Evolutionary conservation across 768 basidiomycete species (phyloP), one percentile per base, ranked within the genome.

Genomic region (Auriscalpium microsporum): DNA sequence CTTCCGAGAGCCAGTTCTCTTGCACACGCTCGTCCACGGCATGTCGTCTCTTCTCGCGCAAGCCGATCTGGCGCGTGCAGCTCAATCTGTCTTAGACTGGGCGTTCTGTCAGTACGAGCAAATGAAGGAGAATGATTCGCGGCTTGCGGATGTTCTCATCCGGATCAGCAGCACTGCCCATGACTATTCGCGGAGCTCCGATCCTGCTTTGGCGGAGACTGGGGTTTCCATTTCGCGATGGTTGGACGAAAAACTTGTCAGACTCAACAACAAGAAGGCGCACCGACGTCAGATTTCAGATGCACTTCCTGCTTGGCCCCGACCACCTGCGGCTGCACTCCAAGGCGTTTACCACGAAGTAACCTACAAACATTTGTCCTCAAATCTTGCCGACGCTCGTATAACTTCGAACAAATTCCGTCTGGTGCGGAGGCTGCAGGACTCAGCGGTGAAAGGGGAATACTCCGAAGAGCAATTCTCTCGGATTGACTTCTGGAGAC

Each of bases 11-110:
- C 61, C 72, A 0, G 78, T 78, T 2, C 71, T 94, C 9, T 75
- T 94, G 37, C 80, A 85, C 54, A 73, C 82, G 1, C 71, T 96
- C 45, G 75, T 86, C 46, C 82, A 84, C 44, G 85, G 89, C 9
- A 75, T 83, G 6, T 73, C 81, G 10, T 77, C 81, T 3, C 70
- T 94, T 23, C 71, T 95, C 53, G 69, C 74, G 0, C 84, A 93
- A 63, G 68, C 71, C 10, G 90, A 93, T 63, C 73, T 95, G 16
- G 78, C 78, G 5, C 75, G 75, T 54, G 75, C 79, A 3, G 84
- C 85, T 0, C 86, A 91, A 60, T 90, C 87, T 2, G 78, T 94
- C 42, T 72, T 94, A 10, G 81, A 84, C 48, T 94, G 91, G 89
- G 80, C 79, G 3, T 82, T 94, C 59, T 69, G 70, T 13, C 64